Percentiles rank a stretch among this genome's conserved stretches.
Conservation (phyloP, 495 filamentous ascomycete genomes). For the Xylaria cubensis region DNA sequence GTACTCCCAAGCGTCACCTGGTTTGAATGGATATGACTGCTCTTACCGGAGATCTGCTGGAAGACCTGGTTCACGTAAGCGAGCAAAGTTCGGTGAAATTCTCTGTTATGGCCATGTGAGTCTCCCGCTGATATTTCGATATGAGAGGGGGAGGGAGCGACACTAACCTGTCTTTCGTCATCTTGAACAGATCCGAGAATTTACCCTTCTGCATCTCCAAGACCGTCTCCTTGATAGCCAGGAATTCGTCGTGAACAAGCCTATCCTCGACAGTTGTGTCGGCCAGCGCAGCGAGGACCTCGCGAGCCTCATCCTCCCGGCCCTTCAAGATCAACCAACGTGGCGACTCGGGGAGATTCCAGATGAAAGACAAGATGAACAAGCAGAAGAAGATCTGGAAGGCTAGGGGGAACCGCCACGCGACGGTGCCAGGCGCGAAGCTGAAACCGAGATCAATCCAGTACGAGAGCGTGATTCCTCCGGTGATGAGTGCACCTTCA, state of each 20-base stretch:
- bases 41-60: conserved; percentile 69
- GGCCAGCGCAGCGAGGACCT: conserved; percentile 67
- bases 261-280: conserved; percentile 59
- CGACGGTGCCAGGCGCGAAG: conserved; percentile 66
- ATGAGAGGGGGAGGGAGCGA: neutral
- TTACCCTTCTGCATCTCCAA: conserved; percentile 70
- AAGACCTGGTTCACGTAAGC: conserved; percentile 82
- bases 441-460: conserved; percentile 78
- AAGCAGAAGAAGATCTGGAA: conserved; percentile 74
- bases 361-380: conserved; percentile 65
- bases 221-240: conserved; percentile 77
- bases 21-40: neutral
- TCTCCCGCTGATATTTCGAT: neutral
- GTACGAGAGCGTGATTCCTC: conserved; percentile 74
- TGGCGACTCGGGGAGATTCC: conserved; percentile 74
- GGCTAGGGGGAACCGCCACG: conserved; percentile 79
- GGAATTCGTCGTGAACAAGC: conserved; percentile 67
- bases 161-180: conserved; percentile 63
- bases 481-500: conserved; percentile 73
- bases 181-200: conserved; percentile 74
- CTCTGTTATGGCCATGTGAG: conserved; percentile 45
- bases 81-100: conserved; percentile 74
- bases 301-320: conserved; percentile 67
- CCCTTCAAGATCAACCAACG: conserved; percentile 77
- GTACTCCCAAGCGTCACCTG: neutral